These are phyloP conservation scores for Colletotrichum siamense DNA, from an alignment of 2,329 filamentous ascomycete species.

Conservation along the genomic window DNA sequence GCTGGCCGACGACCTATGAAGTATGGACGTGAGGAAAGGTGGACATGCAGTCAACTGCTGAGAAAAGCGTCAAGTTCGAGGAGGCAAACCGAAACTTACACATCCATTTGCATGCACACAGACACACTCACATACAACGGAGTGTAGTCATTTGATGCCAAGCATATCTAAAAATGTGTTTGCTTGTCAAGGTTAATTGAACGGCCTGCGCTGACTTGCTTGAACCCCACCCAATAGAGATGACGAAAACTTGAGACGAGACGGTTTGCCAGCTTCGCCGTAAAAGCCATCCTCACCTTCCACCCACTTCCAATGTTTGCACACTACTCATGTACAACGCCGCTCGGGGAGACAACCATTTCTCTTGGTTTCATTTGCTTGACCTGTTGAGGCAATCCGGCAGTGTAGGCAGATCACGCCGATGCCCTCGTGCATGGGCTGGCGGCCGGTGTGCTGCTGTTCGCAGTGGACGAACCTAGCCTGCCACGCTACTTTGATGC, in stretches of 20 bases:
- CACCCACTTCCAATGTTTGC: neutral
- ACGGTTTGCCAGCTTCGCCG: neutral
- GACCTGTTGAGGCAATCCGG: neutral
- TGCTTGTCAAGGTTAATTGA: neutral
- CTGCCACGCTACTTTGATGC: neutral
- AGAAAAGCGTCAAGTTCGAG: neutral
- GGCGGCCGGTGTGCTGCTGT: neutral
- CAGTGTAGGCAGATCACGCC: neutral
- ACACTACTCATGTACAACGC: neutral
- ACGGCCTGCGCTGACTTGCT: neutral
- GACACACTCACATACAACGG: neutral
- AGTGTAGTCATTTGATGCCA: neutral
- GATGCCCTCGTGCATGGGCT: neutral
- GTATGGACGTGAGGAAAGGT: neutral
- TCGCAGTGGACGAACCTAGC: conserved; percentile 13
- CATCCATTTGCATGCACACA: neutral
- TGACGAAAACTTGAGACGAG: neutral
- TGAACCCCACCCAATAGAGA: neutral
- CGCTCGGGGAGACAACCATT: neutral
- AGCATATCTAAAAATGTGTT: neutral
- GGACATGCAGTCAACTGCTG: neutral
- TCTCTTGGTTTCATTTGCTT: neutral
- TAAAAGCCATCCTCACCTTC: neutral
- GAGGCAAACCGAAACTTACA: neutral
- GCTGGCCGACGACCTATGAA: too few species aligned